Evolutionary conservation across 179 eudicot genomes (phyloP).

Genomic region (Silene noctiflora): DNA sequence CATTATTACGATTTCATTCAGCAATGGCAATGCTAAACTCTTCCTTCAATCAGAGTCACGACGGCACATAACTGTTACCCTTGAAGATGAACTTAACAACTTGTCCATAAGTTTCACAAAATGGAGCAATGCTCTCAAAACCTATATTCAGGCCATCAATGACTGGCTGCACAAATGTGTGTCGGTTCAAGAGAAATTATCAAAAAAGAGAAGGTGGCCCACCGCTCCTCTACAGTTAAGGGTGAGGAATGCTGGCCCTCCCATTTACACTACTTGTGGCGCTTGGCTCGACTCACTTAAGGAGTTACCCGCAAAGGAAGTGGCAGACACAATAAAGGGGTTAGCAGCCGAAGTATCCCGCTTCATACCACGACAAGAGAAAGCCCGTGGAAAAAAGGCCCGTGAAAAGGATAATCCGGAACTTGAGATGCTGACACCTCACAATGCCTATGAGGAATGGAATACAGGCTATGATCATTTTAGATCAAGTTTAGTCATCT

Average conservation of each 20-base stretch:
- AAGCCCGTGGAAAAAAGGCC: constrained; percentile 54
- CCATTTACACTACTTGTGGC: constrained; percentile 70
- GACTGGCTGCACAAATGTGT: constrained; percentile 80
- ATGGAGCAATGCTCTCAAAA: constrained; percentile 68
- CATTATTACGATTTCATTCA: constrained; percentile 42
- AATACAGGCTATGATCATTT: constrained; percentile 47
- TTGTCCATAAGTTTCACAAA: constrained; percentile 61
- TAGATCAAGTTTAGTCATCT: constrained; percentile 42
- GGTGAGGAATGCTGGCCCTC: constrained; percentile 56
- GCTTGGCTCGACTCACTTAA: constrained; percentile 66
- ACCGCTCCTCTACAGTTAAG: constrained; percentile 22
- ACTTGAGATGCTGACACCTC: constrained; percentile 36
- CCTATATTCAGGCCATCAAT: constrained; percentile 57
- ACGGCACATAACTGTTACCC: constrained; percentile 41
- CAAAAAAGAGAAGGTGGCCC: constrained; percentile 44
- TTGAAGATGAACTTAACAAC: constrained; percentile 45
- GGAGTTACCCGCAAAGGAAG: constrained; percentile 44
- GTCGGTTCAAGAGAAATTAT: constrained; percentile 35
- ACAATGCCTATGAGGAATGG: constrained; percentile 44
- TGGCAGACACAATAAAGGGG: constrained; percentile 48
- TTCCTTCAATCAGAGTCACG: constrained; percentile 58
- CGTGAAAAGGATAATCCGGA: constrained; percentile 28
- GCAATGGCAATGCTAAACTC: constrained; percentile 40
- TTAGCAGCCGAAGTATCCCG: constrained; percentile 52
- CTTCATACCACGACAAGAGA: constrained; percentile 72